Base-by-base conservation (phyloP, 2,329 filamentous ascomycete species). In the Ciborinia camelliae region DNA sequence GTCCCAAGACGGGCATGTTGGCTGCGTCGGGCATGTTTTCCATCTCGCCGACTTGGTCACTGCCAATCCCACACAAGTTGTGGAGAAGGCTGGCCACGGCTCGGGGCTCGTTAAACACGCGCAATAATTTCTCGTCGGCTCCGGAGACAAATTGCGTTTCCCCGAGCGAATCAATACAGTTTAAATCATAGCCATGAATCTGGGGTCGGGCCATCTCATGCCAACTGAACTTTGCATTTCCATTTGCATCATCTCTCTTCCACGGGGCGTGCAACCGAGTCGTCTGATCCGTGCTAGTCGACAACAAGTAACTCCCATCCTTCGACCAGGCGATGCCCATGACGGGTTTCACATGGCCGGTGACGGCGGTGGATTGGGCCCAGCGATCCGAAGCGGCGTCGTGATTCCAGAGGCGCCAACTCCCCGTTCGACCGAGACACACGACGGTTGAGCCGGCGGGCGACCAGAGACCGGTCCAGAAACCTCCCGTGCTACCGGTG, bases 181-280 rank as follows among this genome's bases (percentile, higher is more conserved):
- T 99, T 63, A 99, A 83, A 76, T 99, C 94, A 76, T 99, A 99
- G 45, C 95, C 95, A 75, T 99, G 95, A 69, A 99, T 99, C 76
- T 99, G 95, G 4, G 95, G 95, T 58, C 95, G 84, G 0, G 93
- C 90, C 81, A 98, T 92, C 76, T 99, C 95, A 77, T 98, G 94
- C 95, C 95, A 99, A 14, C 91, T 92, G 15, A 71, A 73, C 3
- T 74, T 71, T 76, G 9, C 6, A 18, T 26, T 47, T 9, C 77
- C 37, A 45, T n/a, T n/a, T n/a, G n/a, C n/a, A n/a, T n/a, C n/a
- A n/a, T 69, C 66, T 23, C 81, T 80, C 66, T 82, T 84, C 95
- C 94, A 98, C 72, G 87, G 81, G 1, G 91, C 89, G 75, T 94
- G 91, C 26, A 98, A 82, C 57, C 95, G 84, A 3, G 94, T 97